Evolutionary conservation across 108 stramenopile genomes (phyloP), one percentile per base, ranked within the genome.

Genomic region (Stephanodiscus minutulus): DNA sequence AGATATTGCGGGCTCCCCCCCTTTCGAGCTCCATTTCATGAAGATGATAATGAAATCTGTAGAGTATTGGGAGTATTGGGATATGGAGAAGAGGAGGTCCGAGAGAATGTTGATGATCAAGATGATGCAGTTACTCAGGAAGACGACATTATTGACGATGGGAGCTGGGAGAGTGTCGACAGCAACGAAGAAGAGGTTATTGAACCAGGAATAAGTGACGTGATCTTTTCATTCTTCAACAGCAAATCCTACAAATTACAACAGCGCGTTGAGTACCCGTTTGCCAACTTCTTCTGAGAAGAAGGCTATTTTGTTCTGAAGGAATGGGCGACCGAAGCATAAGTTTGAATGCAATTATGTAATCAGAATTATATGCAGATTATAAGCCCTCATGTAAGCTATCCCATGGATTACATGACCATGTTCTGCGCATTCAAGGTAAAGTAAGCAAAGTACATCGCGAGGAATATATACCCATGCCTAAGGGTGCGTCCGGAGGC

Each of bases 141-240:
- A 13, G 69, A 72, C 33, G 43, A 43, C 20, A 36, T 7, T 56
- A 68, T 71, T 54, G 82, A 86, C 44, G 82, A 80, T 53, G 82
- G 66, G 11, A 79, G 78, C 43, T 86, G 85, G 85, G 85, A 86
- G 66, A 86, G 85, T 47, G 66, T 86, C 8, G 76, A 81, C 44
- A 81, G 74, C 35, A 64, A 83, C n/a, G 82, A 83, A 24, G 70
- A 72, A 24, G 74, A 65, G 7, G 41, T 17, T 8, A 33, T 37
- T 25, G 46, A 33, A 20, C 18, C n/a, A 10, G 33, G 52, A 46
- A 74, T 2, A 18, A 64, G 37, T 27, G 68, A 68, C n/a, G 43
- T 46, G 59, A 74, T 74, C 13, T 69, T 69, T 49, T 31, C 66
- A 4, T 74, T 59, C 55, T 74, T 74, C 67, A 74, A 74, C 57